Percentiles rank a stretch among this genome's conserved stretches.
These are phyloP conservation scores for Corrigiola litoralis DNA, from an alignment of 179 eudicot species.

Conservation along the genomic window DNA sequence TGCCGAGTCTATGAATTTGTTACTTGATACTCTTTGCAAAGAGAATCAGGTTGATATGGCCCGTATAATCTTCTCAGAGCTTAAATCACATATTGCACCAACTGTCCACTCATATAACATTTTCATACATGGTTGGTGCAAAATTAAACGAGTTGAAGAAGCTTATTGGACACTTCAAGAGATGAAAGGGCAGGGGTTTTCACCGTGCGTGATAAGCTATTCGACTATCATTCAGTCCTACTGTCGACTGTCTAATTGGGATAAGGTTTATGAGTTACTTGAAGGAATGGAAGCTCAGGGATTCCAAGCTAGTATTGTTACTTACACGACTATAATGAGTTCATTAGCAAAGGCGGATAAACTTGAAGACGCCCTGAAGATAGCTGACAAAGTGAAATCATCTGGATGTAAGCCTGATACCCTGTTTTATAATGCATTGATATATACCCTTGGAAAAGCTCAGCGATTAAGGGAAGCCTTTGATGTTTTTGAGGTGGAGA, in stretches of 20 bases:
- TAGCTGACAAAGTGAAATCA: constrained; percentile 47
- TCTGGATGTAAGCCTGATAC: constrained; percentile 65
- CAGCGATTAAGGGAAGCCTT: constrained; percentile 46
- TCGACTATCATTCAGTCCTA: constrained; percentile 74
- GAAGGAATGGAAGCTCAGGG: constrained; percentile 67
- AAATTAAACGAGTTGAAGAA: constrained; percentile 72
- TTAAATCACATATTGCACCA: constrained; percentile 61
- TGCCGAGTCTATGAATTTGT: constrained; percentile 72
- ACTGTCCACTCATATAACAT: constrained; percentile 71
- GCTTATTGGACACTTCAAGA: constrained; percentile 88
- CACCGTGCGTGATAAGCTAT: constrained; percentile 83
- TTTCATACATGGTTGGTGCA: constrained; percentile 96
- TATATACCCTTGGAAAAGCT: constrained; percentile 69
- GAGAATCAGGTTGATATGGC: constrained; percentile 77
- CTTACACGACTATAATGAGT: constrained; percentile 68
- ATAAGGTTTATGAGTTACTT: constrained; percentile 59
- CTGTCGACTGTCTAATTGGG: constrained; percentile 50
- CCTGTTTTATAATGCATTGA: constrained; percentile 67
- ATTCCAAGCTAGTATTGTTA: constrained; percentile 72
- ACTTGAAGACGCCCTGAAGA: constrained; percentile 50
- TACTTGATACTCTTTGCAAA: constrained; percentile 89
- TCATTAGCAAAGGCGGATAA: constrained; percentile 55
- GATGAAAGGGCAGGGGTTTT: constrained; percentile 77
- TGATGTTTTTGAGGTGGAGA: constrained; percentile 54
- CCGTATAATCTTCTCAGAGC: constrained; percentile 63